A percentile compares a stretch with the other conserved stretches of the same genome.
Conservation (phyloP, 352 stramenopile species). For the Phytophthora brassicae region DNA sequence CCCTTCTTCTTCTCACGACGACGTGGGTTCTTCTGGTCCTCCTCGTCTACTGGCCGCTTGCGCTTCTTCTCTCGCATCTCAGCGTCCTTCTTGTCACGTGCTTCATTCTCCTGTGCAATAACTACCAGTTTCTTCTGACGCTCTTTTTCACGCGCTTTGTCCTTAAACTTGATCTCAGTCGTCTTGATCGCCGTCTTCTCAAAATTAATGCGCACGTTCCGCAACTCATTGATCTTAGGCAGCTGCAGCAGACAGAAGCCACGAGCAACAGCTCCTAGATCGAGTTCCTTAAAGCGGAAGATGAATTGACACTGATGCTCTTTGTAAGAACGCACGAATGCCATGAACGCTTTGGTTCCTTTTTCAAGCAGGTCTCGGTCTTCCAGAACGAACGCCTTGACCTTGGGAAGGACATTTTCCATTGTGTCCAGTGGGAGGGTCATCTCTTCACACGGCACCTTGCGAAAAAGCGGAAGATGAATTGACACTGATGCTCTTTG, state of each 20-base stretch:
- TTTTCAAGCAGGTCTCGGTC: slow-evolving; percentile 98
- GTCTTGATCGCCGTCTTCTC: slow-evolving; percentile 88
- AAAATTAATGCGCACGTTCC: slow-evolving; percentile 86
- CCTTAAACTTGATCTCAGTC: slow-evolving; percentile 93
- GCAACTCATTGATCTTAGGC: slow-evolving; percentile 87
- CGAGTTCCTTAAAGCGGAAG: slow-evolving; percentile 97
- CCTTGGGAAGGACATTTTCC: slow-evolving; percentile 82
- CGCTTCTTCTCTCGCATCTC: slow-evolving; percentile 57
- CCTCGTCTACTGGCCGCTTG: slow-evolving; percentile 57
- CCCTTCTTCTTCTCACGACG: slow-evolving; percentile 96
- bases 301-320: slow-evolving; percentile 99
- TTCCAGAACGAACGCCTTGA: slow-evolving; percentile 88
- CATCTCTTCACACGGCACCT: slow-evolving; percentile 91
- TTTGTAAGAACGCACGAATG: slow-evolving; percentile 99
- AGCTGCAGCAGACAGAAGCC: slow-evolving; percentile 84
- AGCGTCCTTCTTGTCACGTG: slow-evolving; percentile 55
- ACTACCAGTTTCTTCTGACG: slow-evolving; percentile 93
- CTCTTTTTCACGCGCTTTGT: slow-evolving; percentile 96
- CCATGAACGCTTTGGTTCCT: slow-evolving; percentile 98
- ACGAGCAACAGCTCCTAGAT: slow-evolving; percentile 91
- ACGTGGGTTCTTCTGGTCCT: slow-evolving; percentile 71
- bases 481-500: slow-evolving; percentile 98
- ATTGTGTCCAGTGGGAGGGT: slow-evolving; percentile 59
- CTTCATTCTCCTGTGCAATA: slow-evolving; percentile 73
- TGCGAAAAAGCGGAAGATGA: slow-evolving; percentile 98